Evolutionary conservation across 164 flowering plant species (phyloP).

Genomic region (Chimonanthus salicifolius): DNA sequence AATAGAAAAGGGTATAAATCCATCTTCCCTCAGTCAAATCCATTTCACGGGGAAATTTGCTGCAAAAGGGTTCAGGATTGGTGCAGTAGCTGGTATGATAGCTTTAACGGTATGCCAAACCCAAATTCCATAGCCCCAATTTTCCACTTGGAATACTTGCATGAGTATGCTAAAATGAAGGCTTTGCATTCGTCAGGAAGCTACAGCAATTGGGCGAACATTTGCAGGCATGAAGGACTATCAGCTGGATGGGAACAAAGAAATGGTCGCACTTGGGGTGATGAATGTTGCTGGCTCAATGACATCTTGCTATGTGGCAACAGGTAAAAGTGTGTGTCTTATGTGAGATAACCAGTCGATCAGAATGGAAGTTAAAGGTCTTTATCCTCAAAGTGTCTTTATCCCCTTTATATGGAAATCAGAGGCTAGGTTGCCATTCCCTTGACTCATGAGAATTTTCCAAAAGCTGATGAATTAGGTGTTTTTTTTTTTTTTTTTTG

Average conservation of each 20-base stretch:
- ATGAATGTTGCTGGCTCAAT: slow-evolving; percentile 89
- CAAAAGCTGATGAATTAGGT: no score
- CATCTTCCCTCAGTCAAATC: slow-evolving; percentile 51
- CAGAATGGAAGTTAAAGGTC: background rate
- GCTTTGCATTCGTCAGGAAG: slow-evolving; percentile 56
- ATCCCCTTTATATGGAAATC: no score
- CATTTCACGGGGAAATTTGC: slow-evolving; percentile 58
- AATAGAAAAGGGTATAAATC: slow-evolving; percentile 71
- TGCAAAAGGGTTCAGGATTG: slow-evolving; percentile 57
- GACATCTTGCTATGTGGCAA: slow-evolving; percentile 90
- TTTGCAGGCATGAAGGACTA: slow-evolving; percentile 89
- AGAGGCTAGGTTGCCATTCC: no score
- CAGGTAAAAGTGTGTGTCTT: slow-evolving; percentile 37
- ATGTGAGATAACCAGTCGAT: background rate
- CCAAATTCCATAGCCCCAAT: background rate
- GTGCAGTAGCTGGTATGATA: slow-evolving; percentile 77
- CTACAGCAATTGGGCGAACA: slow-evolving; percentile 85
- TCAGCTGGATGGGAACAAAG: slow-evolving; percentile 90
- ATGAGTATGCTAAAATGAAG: background rate
- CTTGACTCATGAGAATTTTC: no score
- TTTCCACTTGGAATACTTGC: background rate
- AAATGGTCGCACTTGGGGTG: slow-evolving; percentile 92
- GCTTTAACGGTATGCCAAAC: slow-evolving; percentile 61
- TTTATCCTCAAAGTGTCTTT: no score
- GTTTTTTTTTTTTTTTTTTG: no score